phyloP scores from a whole-genome alignment of 257 asterid genomes.

The Nicotiana undulata region DNA sequence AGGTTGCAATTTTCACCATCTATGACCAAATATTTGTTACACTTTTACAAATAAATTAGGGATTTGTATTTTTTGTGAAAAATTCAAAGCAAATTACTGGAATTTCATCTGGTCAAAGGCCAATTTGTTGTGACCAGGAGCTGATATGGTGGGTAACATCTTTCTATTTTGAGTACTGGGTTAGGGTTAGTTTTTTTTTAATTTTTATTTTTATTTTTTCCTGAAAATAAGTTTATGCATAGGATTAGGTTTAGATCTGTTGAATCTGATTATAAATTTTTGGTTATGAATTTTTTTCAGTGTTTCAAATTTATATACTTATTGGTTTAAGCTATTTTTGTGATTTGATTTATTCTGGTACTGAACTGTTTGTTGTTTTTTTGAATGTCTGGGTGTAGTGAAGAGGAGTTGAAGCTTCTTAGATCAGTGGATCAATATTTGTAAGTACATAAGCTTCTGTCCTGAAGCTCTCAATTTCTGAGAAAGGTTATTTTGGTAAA shows the following conservation, averaged over 20 bases:
- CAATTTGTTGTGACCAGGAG: not conserved
- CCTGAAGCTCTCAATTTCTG: not conserved
- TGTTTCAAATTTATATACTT: not conserved
- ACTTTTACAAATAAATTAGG: not conserved
- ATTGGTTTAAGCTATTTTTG: not conserved
- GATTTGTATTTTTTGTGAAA: not conserved
- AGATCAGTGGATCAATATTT: constrained; percentile 24
- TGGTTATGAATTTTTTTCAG: not conserved
- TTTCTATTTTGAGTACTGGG: not conserved
- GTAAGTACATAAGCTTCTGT: constrained; percentile 24
- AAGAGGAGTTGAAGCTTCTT: constrained; percentile 18
- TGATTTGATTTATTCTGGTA: not conserved
- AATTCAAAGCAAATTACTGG: not conserved
- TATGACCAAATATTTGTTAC: not conserved
- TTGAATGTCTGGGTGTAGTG: constrained; percentile 17
- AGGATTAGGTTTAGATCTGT: not conserved
- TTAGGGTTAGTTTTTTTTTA: not conserved
- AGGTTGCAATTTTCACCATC: not conserved
- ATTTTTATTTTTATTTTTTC: not conserved
- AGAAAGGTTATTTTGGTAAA: not conserved
- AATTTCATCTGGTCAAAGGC: not conserved
- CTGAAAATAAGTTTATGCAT: not conserved
- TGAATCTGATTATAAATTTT: not conserved
- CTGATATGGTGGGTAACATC: not conserved
- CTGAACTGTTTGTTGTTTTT: not conserved